phyloP scores from a whole-genome alignment of 108 stramenopile genomes.

The Hondaea fermentalgiana region DNA sequence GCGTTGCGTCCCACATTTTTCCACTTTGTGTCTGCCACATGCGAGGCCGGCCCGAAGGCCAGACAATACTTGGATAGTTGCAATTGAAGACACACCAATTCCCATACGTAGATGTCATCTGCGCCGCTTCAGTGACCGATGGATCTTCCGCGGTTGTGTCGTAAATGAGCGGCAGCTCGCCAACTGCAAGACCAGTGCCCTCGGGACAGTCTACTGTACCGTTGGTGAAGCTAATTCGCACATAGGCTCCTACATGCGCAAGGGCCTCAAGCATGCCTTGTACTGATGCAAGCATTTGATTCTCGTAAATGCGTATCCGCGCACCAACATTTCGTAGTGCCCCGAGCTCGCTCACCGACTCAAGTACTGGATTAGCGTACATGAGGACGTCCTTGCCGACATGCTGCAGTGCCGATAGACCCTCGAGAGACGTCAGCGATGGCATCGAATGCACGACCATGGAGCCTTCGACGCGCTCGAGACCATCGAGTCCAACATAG shows the following conservation, averaged over 20 bases:
- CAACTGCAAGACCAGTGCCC: background rate
- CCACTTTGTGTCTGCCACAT: background rate
- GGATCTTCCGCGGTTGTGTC: background rate
- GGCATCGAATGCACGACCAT: background rate
- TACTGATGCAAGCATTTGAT: background rate
- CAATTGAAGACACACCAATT: constrained; percentile 8
- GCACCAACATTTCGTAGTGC: background rate
- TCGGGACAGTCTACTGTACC: background rate
- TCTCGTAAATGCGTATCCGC: background rate
- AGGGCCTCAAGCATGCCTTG: background rate
- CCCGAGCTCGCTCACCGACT: background rate
- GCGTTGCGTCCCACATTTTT: background rate
- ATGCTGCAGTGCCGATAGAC: background rate
- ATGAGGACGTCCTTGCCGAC: background rate
- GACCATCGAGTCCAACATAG: background rate
- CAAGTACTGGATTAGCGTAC: background rate
- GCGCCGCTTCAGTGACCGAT: background rate
- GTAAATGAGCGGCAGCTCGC: background rate
- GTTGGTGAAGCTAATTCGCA: background rate
- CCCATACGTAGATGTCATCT: background rate
- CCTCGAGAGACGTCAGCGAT: background rate
- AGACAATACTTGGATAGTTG: background rate
- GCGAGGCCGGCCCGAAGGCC: background rate
- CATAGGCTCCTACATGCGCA: background rate
- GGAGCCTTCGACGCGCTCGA: background rate